Conservation (phyloP, 2,329 filamentous ascomycete species). For the Aspergillus hiratsukae region DNA sequence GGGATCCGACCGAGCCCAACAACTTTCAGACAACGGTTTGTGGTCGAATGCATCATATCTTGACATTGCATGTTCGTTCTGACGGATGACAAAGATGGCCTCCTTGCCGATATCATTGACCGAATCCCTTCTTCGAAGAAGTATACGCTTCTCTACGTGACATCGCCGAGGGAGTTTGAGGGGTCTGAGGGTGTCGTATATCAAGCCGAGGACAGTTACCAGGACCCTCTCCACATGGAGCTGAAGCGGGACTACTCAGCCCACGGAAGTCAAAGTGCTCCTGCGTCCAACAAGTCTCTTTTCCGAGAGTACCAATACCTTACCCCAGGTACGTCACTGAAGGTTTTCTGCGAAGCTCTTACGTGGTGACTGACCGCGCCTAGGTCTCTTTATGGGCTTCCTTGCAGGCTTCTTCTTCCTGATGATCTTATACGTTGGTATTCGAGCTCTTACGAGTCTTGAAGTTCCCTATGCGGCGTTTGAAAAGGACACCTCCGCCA, state of each 20-base stretch:
- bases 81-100: conserved; percentile 36
- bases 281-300: conserved; percentile 37
- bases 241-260: conserved; percentile 61
- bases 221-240: conserved; percentile 63
- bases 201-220: conserved; percentile 56
- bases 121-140: conserved; percentile 47
- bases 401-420: conserved; percentile 67
- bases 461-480: conserved; percentile 92
- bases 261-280: conserved; percentile 30
- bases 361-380: conserved; percentile 2
- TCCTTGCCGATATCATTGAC: conserved; percentile 45
- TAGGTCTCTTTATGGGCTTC: conserved; percentile 86
- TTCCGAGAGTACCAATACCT: conserved; percentile 97
- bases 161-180: conserved; percentile 50
- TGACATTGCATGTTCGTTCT: conserved; percentile 4
- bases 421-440: conserved; percentile 71
- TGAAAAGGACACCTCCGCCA: conserved; percentile 91
- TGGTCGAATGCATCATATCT: conserved; percentile 2
- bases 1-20: conserved; percentile 31
- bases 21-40: conserved; percentile 43
- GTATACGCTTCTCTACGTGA: conserved; percentile 74
- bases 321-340: conserved; percentile 63
- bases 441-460: conserved; percentile 72
- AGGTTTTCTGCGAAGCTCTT: neutral
- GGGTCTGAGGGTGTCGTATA: conserved; percentile 47